Evolutionary conservation across 495 filamentous ascomycete genomes (phyloP).

Genomic region (Cairneyella variabilis): DNA sequence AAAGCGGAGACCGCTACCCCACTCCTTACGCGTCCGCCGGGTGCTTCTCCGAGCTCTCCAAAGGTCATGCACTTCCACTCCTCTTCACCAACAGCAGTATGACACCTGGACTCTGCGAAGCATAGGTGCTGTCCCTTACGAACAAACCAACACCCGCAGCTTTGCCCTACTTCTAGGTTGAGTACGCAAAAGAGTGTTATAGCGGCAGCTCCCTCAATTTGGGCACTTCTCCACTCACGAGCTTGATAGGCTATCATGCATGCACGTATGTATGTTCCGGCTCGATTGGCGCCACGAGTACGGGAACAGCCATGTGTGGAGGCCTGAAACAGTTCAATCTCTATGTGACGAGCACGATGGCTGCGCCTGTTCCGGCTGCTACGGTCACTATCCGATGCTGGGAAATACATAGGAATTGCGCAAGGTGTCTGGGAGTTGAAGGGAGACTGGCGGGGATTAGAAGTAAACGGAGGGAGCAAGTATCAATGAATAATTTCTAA

Average conservation of each 20-base stretch:
- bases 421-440: too few species aligned
- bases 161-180: slow-evolving; percentile 19
- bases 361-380: too few species aligned
- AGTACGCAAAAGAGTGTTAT: slow-evolving; percentile 27
- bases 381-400: too few species aligned
- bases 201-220: slow-evolving; percentile 20
- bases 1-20: background rate
- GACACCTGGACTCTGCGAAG: slow-evolving; percentile 25
- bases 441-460: too few species aligned
- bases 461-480: too few species aligned
- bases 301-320: slow-evolving; percentile 20
- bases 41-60: slow-evolving; percentile 8
- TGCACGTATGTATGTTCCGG: slow-evolving; percentile 24
- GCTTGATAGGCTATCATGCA: slow-evolving; percentile 19
- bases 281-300: slow-evolving; percentile 13
- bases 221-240: slow-evolving; percentile 14
- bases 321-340: slow-evolving; percentile 23
- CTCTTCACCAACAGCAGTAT: slow-evolving; percentile 20
- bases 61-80: slow-evolving; percentile 20
- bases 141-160: slow-evolving; percentile 10
- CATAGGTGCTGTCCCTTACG: slow-evolving; percentile 16
- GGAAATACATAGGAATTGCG: too few species aligned
- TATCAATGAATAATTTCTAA: too few species aligned
- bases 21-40: slow-evolving; percentile 1
- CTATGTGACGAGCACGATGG: slow-evolving; percentile 16